A percentile compares a stretch with the other conserved stretches of the same genome.
phyloP scores from a whole-genome alignment of 805 yeast species.

The Cyberlindnera meyerae region DNA sequence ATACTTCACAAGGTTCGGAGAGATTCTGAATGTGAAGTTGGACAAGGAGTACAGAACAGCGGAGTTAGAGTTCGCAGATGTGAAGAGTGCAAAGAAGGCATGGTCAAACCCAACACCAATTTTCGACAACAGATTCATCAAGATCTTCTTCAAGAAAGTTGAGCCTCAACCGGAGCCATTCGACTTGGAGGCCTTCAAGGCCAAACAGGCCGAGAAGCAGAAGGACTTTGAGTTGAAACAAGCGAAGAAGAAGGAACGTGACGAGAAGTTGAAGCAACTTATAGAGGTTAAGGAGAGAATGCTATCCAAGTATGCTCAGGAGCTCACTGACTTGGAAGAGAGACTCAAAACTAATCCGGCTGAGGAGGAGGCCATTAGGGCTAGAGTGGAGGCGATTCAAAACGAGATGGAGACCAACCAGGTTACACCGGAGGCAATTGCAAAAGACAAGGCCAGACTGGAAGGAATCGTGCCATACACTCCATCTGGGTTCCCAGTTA shows the following conservation, averaged over 20 bases:
- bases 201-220: slow-evolving; percentile 36
- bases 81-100: slow-evolving; percentile 37
- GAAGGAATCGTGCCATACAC: slow-evolving; percentile 10
- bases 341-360: slow-evolving; percentile 16
- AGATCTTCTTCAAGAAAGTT: slow-evolving; percentile 35
- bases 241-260: slow-evolving; percentile 29
- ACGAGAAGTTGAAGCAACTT: slow-evolving; percentile 29
- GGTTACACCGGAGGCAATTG: slow-evolving; percentile 21
- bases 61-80: slow-evolving; percentile 34
- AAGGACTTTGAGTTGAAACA: slow-evolving; percentile 36
- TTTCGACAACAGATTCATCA: slow-evolving; percentile 45
- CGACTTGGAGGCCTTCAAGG: slow-evolving; percentile 35
- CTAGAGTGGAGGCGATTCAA: slow-evolving; percentile 15
- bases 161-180: slow-evolving; percentile 15
- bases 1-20: slow-evolving; percentile 41
- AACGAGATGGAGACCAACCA: slow-evolving; percentile 15
- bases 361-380: slow-evolving; percentile 11
- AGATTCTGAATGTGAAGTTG: slow-evolving; percentile 27
- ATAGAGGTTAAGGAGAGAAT: slow-evolving; percentile 32
- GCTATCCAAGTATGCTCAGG: slow-evolving; percentile 29
- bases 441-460: slow-evolving; percentile 18
- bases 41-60: slow-evolving; percentile 28
- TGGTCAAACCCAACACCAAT: slow-evolving; percentile 40
- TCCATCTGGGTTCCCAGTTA: background rate
- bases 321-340: slow-evolving; percentile 21